These are phyloP conservation scores for Colletotrichum spaethianum DNA, from an alignment of 2,329 filamentous ascomycete species.

Conservation along the genomic window DNA sequence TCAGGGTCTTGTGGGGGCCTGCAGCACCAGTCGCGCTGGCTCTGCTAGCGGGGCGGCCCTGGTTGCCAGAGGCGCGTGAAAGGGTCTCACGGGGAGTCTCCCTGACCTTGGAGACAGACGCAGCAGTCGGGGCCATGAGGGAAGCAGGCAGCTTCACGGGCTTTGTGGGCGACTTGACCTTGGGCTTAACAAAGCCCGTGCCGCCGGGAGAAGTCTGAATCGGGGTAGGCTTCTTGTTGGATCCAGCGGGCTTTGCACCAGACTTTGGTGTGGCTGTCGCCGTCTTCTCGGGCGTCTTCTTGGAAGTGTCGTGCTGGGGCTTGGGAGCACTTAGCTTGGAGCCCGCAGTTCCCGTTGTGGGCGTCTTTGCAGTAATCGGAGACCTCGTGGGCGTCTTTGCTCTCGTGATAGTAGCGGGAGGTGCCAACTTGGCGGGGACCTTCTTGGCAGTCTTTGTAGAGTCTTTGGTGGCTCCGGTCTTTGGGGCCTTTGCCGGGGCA, in stretches of 20 bases:
- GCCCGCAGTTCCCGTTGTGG: constrained; percentile 53
- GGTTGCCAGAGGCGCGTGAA: constrained; percentile 45
- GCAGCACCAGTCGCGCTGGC: constrained; percentile 53
- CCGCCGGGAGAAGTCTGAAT: constrained; percentile 57
- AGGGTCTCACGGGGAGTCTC: constrained; percentile 45
- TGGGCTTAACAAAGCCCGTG: constrained; percentile 68
- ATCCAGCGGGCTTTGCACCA: constrained; percentile 49
- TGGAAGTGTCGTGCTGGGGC: constrained; percentile 42
- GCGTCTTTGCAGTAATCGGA: constrained; percentile 54
- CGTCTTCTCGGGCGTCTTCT: constrained; percentile 36
- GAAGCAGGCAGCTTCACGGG: constrained; percentile 77
- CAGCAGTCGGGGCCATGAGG: constrained; percentile 78
- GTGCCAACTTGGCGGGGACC: constrained; percentile 47
- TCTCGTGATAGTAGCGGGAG: constrained; percentile 44
- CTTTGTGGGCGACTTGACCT: constrained; percentile 77
- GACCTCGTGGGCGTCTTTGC: constrained; percentile 54
- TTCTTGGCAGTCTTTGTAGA: constrained; percentile 49
- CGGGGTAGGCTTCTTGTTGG: constrained; percentile 60
- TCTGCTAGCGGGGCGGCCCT: constrained; percentile 62
- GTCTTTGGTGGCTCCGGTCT: constrained; percentile 35
- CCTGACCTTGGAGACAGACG: constrained; percentile 74
- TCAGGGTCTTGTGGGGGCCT: constrained; percentile 53
- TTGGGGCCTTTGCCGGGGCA: constrained; percentile 46
- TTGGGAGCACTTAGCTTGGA: constrained; percentile 46
- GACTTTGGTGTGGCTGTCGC: constrained; percentile 46